These are phyloP conservation scores for Sugiyamaella neomexicana DNA, from an alignment of 1,139 yeast species.

Conservation along the genomic window DNA sequence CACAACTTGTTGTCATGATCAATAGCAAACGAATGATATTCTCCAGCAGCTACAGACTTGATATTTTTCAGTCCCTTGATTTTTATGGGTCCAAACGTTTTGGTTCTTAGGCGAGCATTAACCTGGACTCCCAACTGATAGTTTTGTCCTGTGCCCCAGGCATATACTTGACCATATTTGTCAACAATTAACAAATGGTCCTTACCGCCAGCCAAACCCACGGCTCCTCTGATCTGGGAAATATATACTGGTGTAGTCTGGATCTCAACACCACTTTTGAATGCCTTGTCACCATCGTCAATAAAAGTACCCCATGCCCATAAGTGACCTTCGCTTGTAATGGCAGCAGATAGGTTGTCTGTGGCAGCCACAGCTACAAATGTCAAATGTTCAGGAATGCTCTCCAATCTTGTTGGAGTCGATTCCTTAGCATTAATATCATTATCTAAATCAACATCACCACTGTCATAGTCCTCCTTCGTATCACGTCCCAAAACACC, in stretches of 20 bases:
- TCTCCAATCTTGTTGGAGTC: constrained; percentile 76
- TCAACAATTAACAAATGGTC: constrained; percentile 88
- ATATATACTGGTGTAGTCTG: constrained; percentile 72
- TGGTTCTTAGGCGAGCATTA: constrained; percentile 36
- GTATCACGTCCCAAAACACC: constrained; percentile 93
- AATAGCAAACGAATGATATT: constrained; percentile 93
- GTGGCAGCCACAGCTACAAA: constrained; percentile 90
- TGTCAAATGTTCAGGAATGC: constrained; percentile 56
- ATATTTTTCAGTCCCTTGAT: constrained; percentile 57
- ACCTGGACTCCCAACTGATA: constrained; percentile 76
- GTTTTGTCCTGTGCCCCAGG: constrained; percentile 98
- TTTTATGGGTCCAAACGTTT: constrained; percentile 39
- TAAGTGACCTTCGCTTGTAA: constrained; percentile 79
- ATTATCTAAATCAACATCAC: constrained; percentile 72
- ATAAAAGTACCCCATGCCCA: constrained; percentile 98
- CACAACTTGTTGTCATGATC: constrained; percentile 67
- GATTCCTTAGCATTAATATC: constrained; percentile 86
- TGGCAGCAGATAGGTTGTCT: constrained; percentile 81
- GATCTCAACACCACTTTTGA: constrained; percentile 60
- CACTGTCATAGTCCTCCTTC: constrained; percentile 50
- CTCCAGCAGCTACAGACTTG: constrained; percentile 85
- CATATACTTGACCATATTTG: constrained; percentile 78
- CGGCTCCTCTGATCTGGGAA: constrained; percentile 62
- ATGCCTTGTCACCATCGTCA: constrained; percentile 89
- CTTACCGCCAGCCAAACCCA: constrained; percentile 89